These are phyloP conservation scores for Vitis hybrid DNA, from an alignment of 177 flowering plant genomes.

Conservation along the genomic window DNA sequence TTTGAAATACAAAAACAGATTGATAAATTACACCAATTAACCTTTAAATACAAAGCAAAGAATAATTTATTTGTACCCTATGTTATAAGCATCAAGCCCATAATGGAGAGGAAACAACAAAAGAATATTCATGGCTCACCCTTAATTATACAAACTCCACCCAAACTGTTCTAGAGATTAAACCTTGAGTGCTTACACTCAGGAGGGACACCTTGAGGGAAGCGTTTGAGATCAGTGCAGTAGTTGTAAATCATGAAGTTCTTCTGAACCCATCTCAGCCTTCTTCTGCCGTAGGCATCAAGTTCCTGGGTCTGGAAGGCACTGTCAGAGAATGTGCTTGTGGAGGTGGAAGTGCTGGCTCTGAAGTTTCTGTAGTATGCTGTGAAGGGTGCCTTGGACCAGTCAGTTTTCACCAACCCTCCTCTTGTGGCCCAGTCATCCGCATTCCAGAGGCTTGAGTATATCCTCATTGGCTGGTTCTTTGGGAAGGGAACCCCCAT, in stretches of 20 bases:
- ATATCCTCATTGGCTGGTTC: constrained; percentile 42
- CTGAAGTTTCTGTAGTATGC: constrained; percentile 43
- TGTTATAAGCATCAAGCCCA: no score
- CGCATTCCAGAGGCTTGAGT: constrained; percentile 48
- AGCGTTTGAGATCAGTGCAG: constrained; percentile 32
- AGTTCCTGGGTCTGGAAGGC: constrained; percentile 23
- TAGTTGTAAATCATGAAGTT: constrained; percentile 45
- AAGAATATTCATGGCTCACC: no score
- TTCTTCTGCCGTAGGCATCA: constrained; percentile 26
- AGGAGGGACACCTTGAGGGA: constrained; percentile 36
- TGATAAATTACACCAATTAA: no score
- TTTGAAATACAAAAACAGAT: no score
- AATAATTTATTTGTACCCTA: no score
- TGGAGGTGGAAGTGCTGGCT: constrained; percentile 11
- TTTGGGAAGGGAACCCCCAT: constrained; percentile 43
- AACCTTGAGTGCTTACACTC: constrained; percentile 32
- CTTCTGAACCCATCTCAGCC: constrained; percentile 45
- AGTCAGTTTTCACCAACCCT: constrained; percentile 43
- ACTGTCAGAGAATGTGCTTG: constrained; percentile 10
- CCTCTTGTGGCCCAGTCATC: constrained; percentile 54
- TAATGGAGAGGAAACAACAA: no score
- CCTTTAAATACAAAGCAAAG: no score
- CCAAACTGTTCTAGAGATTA: background rate
- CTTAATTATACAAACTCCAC: no score
- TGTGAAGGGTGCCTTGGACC: constrained; percentile 46